phyloP scores from a whole-genome alignment of 129 eudicot genomes.

The Lonicera japonica region DNA sequence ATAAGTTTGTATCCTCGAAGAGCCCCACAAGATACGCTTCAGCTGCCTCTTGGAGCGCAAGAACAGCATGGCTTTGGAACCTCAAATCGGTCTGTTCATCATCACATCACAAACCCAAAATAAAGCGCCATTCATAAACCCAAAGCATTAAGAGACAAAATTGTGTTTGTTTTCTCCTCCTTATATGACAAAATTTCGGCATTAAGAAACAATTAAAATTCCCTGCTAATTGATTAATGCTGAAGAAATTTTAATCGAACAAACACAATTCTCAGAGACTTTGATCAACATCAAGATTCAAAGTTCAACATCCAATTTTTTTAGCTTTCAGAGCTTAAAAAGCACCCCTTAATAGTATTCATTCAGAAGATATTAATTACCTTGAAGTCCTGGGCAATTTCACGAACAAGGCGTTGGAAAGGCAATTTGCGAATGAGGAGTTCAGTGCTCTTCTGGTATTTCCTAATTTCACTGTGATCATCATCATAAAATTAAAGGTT shows the following conservation, averaged over 20 bases:
- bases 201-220: too few relatives aligned
- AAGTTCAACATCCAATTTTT: too few relatives aligned
- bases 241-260: too few relatives aligned
- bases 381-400: constrained; percentile 67
- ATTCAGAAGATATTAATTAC: not conserved
- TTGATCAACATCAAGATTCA: too few relatives aligned
- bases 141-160: not conserved
- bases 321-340: too few relatives aligned
- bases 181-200: too few relatives aligned
- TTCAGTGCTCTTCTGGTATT: constrained; percentile 51
- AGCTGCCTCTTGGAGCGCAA: constrained; percentile 72
- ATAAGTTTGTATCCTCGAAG: constrained; percentile 64
- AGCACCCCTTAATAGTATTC: too few relatives aligned
- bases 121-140: not conserved
- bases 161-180: too few relatives aligned
- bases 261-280: too few relatives aligned
- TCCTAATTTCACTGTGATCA: constrained; percentile 33
- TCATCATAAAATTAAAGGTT: too few relatives aligned
- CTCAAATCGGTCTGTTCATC: constrained; percentile 52
- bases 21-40: constrained; percentile 75
- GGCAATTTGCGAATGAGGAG: constrained; percentile 56
- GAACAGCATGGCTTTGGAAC: constrained; percentile 75
- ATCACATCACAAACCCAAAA: not conserved
- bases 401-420: constrained; percentile 66
- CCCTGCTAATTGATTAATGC: too few relatives aligned